phyloP scores from a whole-genome alignment of 2,329 filamentous ascomycete genomes.

The Curvularia spicifera region DNA sequence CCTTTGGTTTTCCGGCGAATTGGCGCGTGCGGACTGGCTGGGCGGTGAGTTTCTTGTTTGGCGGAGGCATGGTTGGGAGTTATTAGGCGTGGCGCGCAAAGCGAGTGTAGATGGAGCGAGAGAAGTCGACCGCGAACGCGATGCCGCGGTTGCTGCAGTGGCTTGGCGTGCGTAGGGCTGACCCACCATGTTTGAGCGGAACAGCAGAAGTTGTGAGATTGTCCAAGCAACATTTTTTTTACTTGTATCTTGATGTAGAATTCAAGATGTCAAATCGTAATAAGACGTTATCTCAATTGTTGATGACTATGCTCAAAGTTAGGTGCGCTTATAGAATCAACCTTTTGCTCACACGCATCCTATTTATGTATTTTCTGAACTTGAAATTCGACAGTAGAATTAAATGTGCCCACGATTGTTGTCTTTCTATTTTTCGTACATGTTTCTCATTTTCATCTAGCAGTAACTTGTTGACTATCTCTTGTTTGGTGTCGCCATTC shows the following conservation, averaged over 20 bases:
- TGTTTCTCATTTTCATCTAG: too few relatives aligned
- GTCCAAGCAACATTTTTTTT: background rate
- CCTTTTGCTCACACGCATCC: too few relatives aligned
- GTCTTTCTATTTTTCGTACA: too few relatives aligned
- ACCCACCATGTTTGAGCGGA: background rate
- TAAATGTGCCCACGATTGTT: too few relatives aligned
- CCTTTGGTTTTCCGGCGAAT: slow-evolving; percentile 79
- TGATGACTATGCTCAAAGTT: too few relatives aligned
- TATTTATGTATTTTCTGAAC: too few relatives aligned
- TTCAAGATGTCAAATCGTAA: too few relatives aligned
- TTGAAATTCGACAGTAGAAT: too few relatives aligned
- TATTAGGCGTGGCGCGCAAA: background rate
- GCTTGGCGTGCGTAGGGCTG: slow-evolving; percentile 17
- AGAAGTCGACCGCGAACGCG: slow-evolving; percentile 5
- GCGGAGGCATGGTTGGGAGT: slow-evolving; percentile 59
- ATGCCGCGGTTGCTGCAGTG: slow-evolving; percentile 16
- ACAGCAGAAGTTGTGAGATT: background rate
- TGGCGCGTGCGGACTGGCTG: slow-evolving; percentile 83
- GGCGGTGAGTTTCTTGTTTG: slow-evolving; percentile 83
- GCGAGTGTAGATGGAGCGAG: slow-evolving; percentile 4
- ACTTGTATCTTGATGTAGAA: background rate
- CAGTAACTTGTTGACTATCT: too few relatives aligned
- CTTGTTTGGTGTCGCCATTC: too few relatives aligned
- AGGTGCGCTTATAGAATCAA: too few relatives aligned
- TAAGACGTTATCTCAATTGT: too few relatives aligned